Base-by-base conservation (phyloP, 768 basidiomycete species). In the Mycena venus region DNA sequence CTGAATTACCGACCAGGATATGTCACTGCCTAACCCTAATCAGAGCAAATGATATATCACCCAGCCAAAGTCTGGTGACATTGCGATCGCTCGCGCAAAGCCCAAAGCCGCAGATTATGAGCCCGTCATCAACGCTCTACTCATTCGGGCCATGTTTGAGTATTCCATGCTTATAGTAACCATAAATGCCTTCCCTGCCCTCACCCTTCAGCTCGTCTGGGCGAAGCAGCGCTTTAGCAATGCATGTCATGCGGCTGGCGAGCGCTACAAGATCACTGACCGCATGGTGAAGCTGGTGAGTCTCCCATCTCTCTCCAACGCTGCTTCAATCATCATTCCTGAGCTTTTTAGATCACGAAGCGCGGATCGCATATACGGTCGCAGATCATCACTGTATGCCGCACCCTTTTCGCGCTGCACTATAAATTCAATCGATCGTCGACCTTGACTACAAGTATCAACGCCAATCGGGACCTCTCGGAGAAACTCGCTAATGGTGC, bases 41-140 rank as follows among this genome's bases (percentile, higher is more conserved):
- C n/a, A n/a, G n/a, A n/a, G n/a, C n/a, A n/a, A n/a, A n/a, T n/a
- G n/a, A n/a, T n/a, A n/a, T n/a, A n/a, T n/a, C n/a, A n/a, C n/a
- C n/a, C n/a, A n/a, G n/a, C n/a, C n/a, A n/a, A n/a, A n/a, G n/a
- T n/a, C n/a, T n/a, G n/a, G n/a, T n/a, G n/a, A 44, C 21, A 21
- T 47, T 6, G 15, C n/a, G 3, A 17, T 9, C 15, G n/a, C 40
- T 1, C 27, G 56, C 8, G 42, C n/a, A 31, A 44, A 49, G 19
- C 42, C 68, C 14, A 68, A 68, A 12, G 68, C 68, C 2, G 7
- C 29, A 5, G 68, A 68, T 34, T 68, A 68, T n/a, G 68, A 59
- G 42, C 34, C 65, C 21, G 25, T 56, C 11, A 36, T 56, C 9
- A 5, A 40, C 1, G 65, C 51, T 4, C 65, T 67, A 4, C 51